phyloP scores from a whole-genome alignment of 176 grass and related monocot genomes.

The Bolboschoenus planiculmis region DNA sequence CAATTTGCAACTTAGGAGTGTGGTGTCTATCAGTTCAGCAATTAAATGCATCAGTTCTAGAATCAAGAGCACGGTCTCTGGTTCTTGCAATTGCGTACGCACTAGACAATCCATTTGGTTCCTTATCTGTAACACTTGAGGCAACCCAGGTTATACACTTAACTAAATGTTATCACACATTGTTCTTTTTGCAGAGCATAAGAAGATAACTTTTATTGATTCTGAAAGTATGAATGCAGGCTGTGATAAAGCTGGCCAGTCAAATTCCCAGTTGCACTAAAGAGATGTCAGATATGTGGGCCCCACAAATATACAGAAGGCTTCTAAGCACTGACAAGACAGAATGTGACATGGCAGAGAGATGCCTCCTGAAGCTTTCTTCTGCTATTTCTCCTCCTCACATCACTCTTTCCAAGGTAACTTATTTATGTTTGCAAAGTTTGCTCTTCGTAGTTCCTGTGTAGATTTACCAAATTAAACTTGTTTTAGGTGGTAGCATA shows the following conservation, averaged over 20 bases:
- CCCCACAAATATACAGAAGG: conserved; percentile 60
- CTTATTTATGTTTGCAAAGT: conserved; percentile 9
- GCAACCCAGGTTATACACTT: conserved; percentile 54
- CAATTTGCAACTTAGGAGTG: conserved; percentile 68
- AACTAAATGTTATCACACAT: background rate
- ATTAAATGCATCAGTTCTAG: conserved; percentile 34
- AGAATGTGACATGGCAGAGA: conserved; percentile 62
- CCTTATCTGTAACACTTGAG: conserved; percentile 71
- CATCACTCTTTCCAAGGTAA: conserved; percentile 63
- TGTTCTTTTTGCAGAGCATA: background rate
- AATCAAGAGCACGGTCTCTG: conserved; percentile 29
- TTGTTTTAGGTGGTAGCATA: conserved; percentile 35
- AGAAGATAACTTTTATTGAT: background rate
- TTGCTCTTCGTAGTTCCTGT: background rate
- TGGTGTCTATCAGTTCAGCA: conserved; percentile 84
- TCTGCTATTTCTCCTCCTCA: conserved; percentile 43
- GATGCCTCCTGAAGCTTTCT: conserved; percentile 64
- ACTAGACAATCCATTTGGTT: conserved; percentile 81
- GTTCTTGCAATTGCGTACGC: conserved; percentile 51
- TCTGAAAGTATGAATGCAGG: conserved; percentile 41
- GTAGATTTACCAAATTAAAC: conserved; percentile 3
- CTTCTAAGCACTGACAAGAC: conserved; percentile 61
- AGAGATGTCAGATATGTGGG: conserved; percentile 56
- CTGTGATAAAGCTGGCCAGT: conserved; percentile 40
- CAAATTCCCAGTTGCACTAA: conserved; percentile 48